These are phyloP conservation scores for Gracilaria gracilis DNA, from an alignment of 23 red algal species.

Conservation along the genomic window DNA sequence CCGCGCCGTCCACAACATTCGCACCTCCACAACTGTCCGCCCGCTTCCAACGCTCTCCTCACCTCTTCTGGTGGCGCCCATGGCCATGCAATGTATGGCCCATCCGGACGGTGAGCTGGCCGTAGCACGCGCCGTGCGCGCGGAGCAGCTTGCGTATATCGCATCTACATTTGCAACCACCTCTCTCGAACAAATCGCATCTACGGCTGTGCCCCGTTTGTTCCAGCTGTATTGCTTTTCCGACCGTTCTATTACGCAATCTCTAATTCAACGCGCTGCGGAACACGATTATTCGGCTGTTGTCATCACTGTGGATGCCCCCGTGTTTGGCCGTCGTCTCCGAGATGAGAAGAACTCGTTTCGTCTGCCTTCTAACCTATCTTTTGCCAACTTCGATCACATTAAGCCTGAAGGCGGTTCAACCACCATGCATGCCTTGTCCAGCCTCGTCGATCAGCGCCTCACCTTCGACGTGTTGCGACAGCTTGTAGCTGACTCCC, in stretches of 20 bases:
- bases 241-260: slow-evolving; percentile 69
- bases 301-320: slow-evolving; percentile 89
- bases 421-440: slow-evolving; percentile 9
- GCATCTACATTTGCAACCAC: slow-evolving; percentile 84
- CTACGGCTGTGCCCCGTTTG: slow-evolving; percentile 36
- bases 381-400: slow-evolving; percentile 82
- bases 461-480: slow-evolving; percentile 69
- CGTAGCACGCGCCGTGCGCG: slow-evolving; percentile 76
- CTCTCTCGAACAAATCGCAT: slow-evolving; percentile 76
- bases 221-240: slow-evolving; percentile 95
- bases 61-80: slow-evolving; percentile 88
- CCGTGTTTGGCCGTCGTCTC: slow-evolving; percentile 79
- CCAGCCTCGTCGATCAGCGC: slow-evolving; percentile 52
- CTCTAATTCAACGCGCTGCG: slow-evolving; percentile 75
- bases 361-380: slow-evolving; percentile 74
- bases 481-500: slow-evolving; percentile 67
- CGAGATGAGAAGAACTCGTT: slow-evolving; percentile 84
- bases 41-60: slow-evolving; percentile 57
- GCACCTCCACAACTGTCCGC: slow-evolving; percentile 50
- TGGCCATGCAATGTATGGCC: slow-evolving; percentile 94
- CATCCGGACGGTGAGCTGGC: slow-evolving; percentile 93
- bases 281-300: slow-evolving; percentile 66
- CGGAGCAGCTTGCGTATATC: slow-evolving; percentile 49
- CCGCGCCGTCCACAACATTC: slow-evolving; percentile 46
- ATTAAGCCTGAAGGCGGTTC: background rate